These are phyloP conservation scores for Pseudocercospora eumusae DNA, from an alignment of 2,329 filamentous ascomycete species.

Conservation along the genomic window DNA sequence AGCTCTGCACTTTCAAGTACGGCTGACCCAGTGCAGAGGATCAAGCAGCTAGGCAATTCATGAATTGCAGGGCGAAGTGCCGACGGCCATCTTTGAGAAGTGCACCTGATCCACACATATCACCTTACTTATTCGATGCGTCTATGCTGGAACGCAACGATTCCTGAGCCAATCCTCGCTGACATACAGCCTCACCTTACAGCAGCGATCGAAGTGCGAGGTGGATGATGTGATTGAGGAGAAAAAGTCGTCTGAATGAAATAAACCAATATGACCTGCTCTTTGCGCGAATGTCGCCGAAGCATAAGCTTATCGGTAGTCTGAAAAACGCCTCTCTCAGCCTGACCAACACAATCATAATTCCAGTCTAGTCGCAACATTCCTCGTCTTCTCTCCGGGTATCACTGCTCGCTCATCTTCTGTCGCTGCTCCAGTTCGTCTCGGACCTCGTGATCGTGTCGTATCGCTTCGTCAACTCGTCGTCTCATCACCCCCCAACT, in stretches of 20 bases:
- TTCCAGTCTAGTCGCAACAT: not conserved
- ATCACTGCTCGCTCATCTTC: constrained; percentile 15
- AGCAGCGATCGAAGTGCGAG: not conserved
- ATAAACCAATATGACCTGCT: not conserved
- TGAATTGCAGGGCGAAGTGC: not conserved
- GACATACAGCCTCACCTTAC: not conserved
- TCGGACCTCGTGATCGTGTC: constrained; percentile 1
- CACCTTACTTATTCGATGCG: not conserved
- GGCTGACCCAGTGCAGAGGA: not conserved
- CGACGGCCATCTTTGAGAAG: not conserved
- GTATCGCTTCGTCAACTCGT: constrained; percentile 16
- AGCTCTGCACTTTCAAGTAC: not conserved
- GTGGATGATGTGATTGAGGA: not conserved
- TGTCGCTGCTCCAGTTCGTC: not conserved
- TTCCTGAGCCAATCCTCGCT: not conserved
- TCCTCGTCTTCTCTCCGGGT: constrained; percentile 3
- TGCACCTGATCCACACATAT: not conserved
- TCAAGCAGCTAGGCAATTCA: not conserved
- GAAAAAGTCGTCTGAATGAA: not conserved
- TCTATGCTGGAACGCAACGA: not conserved
- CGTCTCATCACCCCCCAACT: constrained; percentile 8
- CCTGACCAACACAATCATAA: not conserved
- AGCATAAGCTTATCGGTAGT: not conserved
- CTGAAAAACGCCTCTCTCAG: not conserved
- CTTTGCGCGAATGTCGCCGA: not conserved